Evolutionary conservation across 192 early-diverging fungal species (phyloP).

Genomic region (Gaertneriomyces sp.): DNA sequence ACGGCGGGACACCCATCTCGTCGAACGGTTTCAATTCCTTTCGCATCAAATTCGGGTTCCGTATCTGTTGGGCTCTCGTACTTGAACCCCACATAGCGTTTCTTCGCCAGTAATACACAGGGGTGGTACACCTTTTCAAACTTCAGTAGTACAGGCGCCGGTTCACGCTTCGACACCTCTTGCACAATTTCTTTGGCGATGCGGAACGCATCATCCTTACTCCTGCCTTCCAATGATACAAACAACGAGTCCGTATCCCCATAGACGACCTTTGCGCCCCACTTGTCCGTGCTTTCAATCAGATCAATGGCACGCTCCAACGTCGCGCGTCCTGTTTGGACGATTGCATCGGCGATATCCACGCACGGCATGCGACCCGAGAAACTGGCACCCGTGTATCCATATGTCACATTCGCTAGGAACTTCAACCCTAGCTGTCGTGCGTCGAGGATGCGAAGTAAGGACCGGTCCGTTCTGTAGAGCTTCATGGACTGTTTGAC

Average conservation of each 20-base stretch:
- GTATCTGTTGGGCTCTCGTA: constrained; percentile 62
- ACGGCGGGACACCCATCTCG: constrained; percentile 79
- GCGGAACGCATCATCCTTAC: constrained; percentile 70
- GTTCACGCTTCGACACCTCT: constrained; percentile 69
- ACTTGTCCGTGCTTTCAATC: constrained; percentile 57
- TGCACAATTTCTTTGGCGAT: constrained; percentile 79
- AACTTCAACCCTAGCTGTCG: constrained; percentile 86
- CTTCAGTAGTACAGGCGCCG: constrained; percentile 81
- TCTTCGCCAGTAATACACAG: constrained; percentile 85
- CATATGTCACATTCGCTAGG: constrained; percentile 91
- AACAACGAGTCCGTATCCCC: constrained; percentile 95
- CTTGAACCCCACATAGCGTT: constrained; percentile 88
- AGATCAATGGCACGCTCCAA: constrained; percentile 69
- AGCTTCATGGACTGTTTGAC: constrained; percentile 81
- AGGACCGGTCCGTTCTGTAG: constrained; percentile 55
- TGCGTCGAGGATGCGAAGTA: constrained; percentile 70
- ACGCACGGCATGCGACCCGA: constrained; percentile 88
- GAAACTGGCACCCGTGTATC: constrained; percentile 77
- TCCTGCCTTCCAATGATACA: constrained; percentile 63
- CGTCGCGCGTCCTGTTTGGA: constrained; percentile 77
- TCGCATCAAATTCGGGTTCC: constrained; percentile 83
- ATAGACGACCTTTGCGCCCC: constrained; percentile 84
- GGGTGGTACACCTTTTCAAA: constrained; percentile 94
- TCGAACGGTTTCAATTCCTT: constrained; percentile 93
- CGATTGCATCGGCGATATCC: constrained; percentile 89